phyloP scores from a whole-genome alignment of 129 eudicot species.

The Artemisia argyi region DNA sequence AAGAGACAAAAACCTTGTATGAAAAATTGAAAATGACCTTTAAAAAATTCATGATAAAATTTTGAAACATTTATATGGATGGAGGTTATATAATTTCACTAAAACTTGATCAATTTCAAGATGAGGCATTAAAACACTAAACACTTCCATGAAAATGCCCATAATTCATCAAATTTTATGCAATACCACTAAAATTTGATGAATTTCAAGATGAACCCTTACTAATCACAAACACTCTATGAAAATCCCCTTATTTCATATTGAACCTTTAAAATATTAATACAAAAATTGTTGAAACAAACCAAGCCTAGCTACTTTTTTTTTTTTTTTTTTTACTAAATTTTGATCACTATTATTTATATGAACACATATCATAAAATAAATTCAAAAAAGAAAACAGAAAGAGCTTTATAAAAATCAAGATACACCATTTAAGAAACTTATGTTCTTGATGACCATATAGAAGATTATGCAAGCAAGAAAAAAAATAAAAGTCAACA shows the following conservation, averaged over 20 bases:
- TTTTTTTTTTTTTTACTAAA: no score
- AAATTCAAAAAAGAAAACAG: slow-evolving; percentile 1
- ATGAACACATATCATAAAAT: not conserved
- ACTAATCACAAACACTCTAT: not conserved
- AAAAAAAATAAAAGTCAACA: slow-evolving; percentile 29
- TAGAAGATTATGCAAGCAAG: slow-evolving; percentile 16
- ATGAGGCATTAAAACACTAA: not conserved
- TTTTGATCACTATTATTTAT: not conserved
- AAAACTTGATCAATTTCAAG: not conserved
- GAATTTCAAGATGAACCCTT: slow-evolving; percentile 15
- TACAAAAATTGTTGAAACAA: no score
- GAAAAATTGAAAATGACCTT: not conserved
- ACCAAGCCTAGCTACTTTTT: no score
- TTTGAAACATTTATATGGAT: not conserved
- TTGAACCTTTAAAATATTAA: not conserved
- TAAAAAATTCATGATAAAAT: not conserved
- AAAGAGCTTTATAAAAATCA: slow-evolving; percentile 1
- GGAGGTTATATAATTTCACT: no score
- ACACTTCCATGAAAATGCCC: not conserved
- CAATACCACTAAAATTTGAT: not conserved
- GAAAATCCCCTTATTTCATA: no score
- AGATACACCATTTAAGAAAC: slow-evolving; percentile 1
- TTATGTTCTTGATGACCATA: slow-evolving; percentile 16
- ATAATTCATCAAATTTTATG: not conserved
- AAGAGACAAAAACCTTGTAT: slow-evolving; percentile 11